These are phyloP conservation scores for Silene noctiflora DNA, from an alignment of 179 eudicot species.

Conservation along the genomic window DNA sequence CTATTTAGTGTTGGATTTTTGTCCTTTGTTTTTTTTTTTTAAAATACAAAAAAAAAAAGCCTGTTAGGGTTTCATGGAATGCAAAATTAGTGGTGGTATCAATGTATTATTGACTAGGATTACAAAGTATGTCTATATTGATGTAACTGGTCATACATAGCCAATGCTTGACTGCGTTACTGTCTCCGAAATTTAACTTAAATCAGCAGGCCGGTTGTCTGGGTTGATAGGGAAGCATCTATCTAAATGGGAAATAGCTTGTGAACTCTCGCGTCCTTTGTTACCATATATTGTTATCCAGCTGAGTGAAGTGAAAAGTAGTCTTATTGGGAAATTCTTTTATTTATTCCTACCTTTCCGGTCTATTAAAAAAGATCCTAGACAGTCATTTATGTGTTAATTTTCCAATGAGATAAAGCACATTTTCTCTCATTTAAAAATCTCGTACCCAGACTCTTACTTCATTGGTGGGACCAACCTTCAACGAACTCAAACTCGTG, in stretches of 20 bases:
- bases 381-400: background rate
- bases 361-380: background rate
- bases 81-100: background rate
- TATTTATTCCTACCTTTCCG: background rate
- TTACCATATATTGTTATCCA: background rate
- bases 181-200: background rate
- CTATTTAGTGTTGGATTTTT: background rate
- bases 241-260: background rate
- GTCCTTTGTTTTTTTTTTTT: too few relatives aligned
- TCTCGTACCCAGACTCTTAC: background rate
- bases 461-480: background rate
- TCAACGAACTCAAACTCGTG: background rate
- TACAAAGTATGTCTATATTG: background rate
- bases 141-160: background rate
- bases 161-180: background rate
- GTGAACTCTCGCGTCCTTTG: background rate
- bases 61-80: background rate
- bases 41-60: too few relatives aligned
- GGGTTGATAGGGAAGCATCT: conserved; percentile 6
- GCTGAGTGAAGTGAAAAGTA: background rate
- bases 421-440: background rate
- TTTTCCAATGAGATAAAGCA: background rate
- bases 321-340: background rate
- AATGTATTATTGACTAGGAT: background rate
- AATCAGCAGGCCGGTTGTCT: too few relatives aligned